Evolutionary conservation across 805 yeast species (phyloP), one percentile per base, ranked within the genome.

Genomic region (Wickerhamiella shivajii): DNA sequence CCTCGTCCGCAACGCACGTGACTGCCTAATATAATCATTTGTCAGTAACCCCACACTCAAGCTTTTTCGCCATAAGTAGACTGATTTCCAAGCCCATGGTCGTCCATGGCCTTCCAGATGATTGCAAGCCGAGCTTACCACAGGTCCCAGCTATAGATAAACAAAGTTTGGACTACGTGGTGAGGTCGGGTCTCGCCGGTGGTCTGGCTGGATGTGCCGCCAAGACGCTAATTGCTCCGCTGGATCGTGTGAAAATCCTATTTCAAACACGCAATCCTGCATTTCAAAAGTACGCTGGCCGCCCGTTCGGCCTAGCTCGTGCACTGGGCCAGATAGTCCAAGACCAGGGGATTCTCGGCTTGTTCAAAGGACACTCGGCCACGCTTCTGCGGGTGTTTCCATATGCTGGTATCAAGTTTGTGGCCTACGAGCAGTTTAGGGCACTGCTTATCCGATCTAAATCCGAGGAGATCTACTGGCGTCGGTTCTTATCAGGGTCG

Each of bases 171-270:
- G 87, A 79, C 39, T 90, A 87, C 55, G 73, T 90, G 12, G 39
- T 81, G 23, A 66, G 83, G 41, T 76, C 92, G 14, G 98, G 94
- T 0, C 43, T 84, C 1, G 93, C 98, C 0, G 98, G 98, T 13
- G 98, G 98, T 2, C 46, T 80, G 3, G 95, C 97, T 0, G 98
- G 98, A 1, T 73, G 84, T 34, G 81, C 90, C n/a, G 97, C 95
- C 3, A 90, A 90, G 50, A 83, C 97, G 0, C 61, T 85, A 36
- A 80, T 90, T 27, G 98, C 98, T 1, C 98, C 98, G 1, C 56
- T 90, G 38, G 98, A 90, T 56, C 66, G 98, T 46, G 87, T 90
- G 44, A 90, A 90, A 59, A 90, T 90, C 49, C 60, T 90, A 30
- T 90, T 90, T 56, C 98, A 90, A 57, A 90, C 98, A 2, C 72